These are phyloP conservation scores for Talaromyces sp. DNA, from an alignment of 2,329 filamentous ascomycete genomes.

Conservation along the genomic window DNA sequence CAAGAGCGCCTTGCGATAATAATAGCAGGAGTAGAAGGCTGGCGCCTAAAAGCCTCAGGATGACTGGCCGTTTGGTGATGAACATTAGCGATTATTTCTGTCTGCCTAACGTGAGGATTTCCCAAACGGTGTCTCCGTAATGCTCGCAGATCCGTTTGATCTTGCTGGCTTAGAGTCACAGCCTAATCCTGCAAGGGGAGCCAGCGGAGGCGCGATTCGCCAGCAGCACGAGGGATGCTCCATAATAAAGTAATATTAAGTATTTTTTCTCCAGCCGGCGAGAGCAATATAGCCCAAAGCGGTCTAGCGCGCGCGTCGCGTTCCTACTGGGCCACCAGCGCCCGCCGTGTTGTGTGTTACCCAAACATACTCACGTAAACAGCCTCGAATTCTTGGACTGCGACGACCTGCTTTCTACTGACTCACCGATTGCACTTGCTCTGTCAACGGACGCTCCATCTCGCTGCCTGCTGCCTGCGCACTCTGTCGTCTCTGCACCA, in stretches of 20 bases:
- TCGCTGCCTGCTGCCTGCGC: not conserved
- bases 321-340: conserved; percentile 13
- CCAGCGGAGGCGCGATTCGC: not conserved
- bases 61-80: too few species aligned
- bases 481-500: not conserved
- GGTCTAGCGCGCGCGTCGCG: conserved; percentile 23
- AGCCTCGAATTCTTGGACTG: not conserved
- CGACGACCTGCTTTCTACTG: not conserved
- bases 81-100: too few species aligned
- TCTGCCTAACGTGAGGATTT: not conserved
- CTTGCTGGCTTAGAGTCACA: not conserved
- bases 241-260: too few species aligned
- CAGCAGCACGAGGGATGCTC: not conserved
- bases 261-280: not conserved
- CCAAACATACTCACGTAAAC: not conserved
- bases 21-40: not conserved
- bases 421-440: not conserved
- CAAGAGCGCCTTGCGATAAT: not conserved
- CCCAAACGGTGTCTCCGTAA: not conserved
- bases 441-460: not conserved
- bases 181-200: not conserved
- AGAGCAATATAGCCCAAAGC: conserved; percentile 12
- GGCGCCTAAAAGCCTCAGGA: not conserved
- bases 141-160: not conserved
- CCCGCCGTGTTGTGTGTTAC: not conserved